These are phyloP conservation scores for Thielaviopsis punctulata DNA, from an alignment of 2,329 filamentous ascomycete genomes.

Conservation along the genomic window DNA sequence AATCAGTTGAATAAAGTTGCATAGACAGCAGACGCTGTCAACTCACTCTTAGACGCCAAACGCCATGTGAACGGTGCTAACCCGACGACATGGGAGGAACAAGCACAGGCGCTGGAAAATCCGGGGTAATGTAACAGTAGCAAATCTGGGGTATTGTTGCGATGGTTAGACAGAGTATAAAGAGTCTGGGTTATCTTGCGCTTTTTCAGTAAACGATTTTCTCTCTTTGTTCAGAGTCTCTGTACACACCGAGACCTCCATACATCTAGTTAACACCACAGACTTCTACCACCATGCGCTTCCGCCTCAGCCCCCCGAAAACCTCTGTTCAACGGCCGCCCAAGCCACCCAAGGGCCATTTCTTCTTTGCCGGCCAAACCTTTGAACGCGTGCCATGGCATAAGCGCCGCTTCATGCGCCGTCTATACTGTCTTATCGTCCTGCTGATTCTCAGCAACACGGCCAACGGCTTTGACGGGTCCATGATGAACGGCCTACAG, in stretches of 20 bases:
- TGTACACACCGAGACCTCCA: background rate
- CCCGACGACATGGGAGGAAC: too few species aligned
- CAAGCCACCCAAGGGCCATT: slow-evolving; percentile 11
- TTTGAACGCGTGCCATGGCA: slow-evolving; percentile 18
- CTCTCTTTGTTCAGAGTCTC: too few species aligned
- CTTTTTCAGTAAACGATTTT: too few species aligned
- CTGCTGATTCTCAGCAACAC: slow-evolving; percentile 18
- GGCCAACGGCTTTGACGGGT: slow-evolving; percentile 22
- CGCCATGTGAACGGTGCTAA: too few species aligned
- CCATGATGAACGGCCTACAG: slow-evolving; percentile 25
- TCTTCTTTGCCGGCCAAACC: slow-evolving; percentile 15
- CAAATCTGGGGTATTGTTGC: background rate
- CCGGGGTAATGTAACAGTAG: background rate
- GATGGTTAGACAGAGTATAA: too few species aligned
- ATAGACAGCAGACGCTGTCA: background rate
- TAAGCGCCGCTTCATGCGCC: slow-evolving; percentile 16
- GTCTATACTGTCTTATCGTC: slow-evolving; percentile 18
- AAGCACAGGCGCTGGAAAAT: too few species aligned
- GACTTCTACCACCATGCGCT: background rate
- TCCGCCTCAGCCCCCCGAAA: background rate
- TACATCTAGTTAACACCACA: background rate
- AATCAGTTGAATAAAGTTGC: background rate
- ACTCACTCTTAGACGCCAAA: too few species aligned
- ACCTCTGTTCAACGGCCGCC: background rate
- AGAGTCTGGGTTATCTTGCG: too few species aligned